Evolutionary conservation across 2,329 filamentous ascomycete genomes (phyloP).

Genomic region (Zopfia rhizophila): DNA sequence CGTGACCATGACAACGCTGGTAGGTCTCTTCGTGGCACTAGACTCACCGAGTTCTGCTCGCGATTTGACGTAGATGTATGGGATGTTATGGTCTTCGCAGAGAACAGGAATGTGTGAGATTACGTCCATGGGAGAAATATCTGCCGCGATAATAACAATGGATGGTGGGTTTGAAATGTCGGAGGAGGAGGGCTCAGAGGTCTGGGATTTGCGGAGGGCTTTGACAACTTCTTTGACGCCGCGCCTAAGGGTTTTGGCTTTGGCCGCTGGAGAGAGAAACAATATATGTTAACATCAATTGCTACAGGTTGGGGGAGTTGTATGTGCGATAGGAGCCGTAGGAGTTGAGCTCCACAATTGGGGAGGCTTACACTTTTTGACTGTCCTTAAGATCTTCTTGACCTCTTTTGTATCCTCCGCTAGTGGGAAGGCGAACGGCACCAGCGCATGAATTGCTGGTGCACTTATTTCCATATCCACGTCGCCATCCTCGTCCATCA

Average conservation of each 20-base stretch:
- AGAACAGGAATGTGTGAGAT: constrained; percentile 98
- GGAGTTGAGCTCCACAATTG: background rate
- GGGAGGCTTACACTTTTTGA: constrained; percentile 66
- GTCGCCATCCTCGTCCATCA: constrained; percentile 56
- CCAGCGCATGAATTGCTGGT: constrained; percentile 66
- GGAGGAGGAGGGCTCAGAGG: constrained; percentile 70
- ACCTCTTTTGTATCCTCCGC: constrained; percentile 77
- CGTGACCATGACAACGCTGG: constrained; percentile 89
- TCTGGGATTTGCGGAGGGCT: constrained; percentile 89
- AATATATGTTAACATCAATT: constrained; percentile 17
- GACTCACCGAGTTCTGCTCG: constrained; percentile 94
- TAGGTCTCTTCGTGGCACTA: constrained; percentile 94
- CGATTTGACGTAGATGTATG: constrained; percentile 93
- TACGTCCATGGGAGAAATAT: constrained; percentile 98
- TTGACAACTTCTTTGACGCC: constrained; percentile 99
- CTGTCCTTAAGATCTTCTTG: constrained; percentile 73
- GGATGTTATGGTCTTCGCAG: constrained; percentile 97
- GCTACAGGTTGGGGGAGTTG: background rate
- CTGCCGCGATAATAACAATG: constrained; percentile 91
- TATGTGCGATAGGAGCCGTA: background rate
- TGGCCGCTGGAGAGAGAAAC: constrained; percentile 79
- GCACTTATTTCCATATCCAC: constrained; percentile 54
- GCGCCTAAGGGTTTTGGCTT: constrained; percentile 94
- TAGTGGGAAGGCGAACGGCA: constrained; percentile 85
- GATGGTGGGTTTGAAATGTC: constrained; percentile 66